Evolutionary conservation across 2,329 filamentous ascomycete genomes (phyloP).

Genomic region (Neofusicoccum cordaticola): DNA sequence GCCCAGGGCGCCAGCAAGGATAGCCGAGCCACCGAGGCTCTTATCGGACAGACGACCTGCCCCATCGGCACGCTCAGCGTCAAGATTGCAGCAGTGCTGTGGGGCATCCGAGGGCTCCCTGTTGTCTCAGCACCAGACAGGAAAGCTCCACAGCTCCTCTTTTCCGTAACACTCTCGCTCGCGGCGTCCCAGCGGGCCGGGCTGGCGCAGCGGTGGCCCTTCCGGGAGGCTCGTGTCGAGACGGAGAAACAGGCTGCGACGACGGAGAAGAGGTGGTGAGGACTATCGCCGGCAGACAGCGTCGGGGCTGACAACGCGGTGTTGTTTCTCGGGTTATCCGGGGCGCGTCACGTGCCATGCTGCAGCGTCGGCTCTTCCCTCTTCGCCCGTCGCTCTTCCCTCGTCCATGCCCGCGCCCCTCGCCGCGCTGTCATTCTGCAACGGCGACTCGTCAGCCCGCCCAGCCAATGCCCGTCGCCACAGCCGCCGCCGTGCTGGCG

Average conservation of each 20-base stretch:
- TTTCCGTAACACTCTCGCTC: background rate
- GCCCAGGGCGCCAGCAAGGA: too few relatives aligned
- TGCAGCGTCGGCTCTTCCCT: too few relatives aligned
- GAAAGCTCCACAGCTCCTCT: constrained; percentile 5
- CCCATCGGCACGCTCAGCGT: background rate
- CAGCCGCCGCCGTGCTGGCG: too few relatives aligned
- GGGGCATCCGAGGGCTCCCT: background rate
- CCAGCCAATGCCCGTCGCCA: background rate
- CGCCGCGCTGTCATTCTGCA: background rate
- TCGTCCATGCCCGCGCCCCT: background rate
- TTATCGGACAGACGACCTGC: background rate
- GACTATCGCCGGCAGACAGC: too few relatives aligned
- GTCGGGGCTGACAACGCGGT: too few relatives aligned
- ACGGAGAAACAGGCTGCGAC: too few relatives aligned
- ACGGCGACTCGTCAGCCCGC: background rate
- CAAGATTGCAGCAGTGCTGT: background rate
- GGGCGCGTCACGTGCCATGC: too few relatives aligned
- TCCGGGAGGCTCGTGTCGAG: too few relatives aligned
- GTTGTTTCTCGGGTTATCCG: too few relatives aligned
- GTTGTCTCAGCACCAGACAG: constrained; percentile 1
- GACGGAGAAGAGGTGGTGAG: too few relatives aligned
- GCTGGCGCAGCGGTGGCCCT: background rate
- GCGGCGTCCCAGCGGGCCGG: background rate
- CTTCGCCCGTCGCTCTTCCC: too few relatives aligned
- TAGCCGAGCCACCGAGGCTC: too few relatives aligned